These are phyloP conservation scores for Annulohypoxylon stygium DNA, from an alignment of 495 filamentous ascomycete genomes.

Conservation along the genomic window DNA sequence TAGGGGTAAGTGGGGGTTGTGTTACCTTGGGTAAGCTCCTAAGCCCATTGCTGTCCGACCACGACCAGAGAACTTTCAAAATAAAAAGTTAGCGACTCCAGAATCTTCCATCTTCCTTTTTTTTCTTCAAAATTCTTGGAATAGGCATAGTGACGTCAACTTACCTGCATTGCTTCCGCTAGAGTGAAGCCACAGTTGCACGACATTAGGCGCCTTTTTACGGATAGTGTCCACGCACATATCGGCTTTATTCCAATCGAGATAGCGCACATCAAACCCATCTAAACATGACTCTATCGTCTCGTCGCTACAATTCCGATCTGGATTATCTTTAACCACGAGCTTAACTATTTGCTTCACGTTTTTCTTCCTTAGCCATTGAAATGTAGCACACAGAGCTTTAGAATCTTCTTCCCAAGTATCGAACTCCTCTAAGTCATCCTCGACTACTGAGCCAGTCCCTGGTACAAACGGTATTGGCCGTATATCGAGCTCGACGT, in stretches of 20 bases:
- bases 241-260: conserved; percentile 58
- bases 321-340: conserved; percentile 25
- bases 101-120: conserved; percentile 24
- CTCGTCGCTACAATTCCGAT: conserved; percentile 50
- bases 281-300: conserved; percentile 52
- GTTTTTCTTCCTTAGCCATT: conserved; percentile 31
- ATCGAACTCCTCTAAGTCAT: conserved; percentile 7
- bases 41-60: conserved; percentile 27
- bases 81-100: not conserved
- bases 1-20: not conserved
- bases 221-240: conserved; percentile 52
- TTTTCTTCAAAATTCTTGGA: conserved; percentile 34
- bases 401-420: conserved; percentile 31
- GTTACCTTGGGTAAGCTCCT: conserved; percentile 27
- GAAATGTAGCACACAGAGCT: conserved; percentile 29
- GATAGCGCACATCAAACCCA: conserved; percentile 50
- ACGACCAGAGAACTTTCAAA: conserved; percentile 26
- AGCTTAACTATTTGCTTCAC: conserved; percentile 37
- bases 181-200: conserved; percentile 52
- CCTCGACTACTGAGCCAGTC: not conserved
- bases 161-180: conserved; percentile 52
- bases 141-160: conserved; percentile 22
- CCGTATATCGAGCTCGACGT: conserved; percentile 28
- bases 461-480: not conserved
- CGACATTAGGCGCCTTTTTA: conserved; percentile 45